Base-by-base conservation (phyloP, 2,329 filamentous ascomycete species). In the Lasiodiplodia sp. region DNA sequence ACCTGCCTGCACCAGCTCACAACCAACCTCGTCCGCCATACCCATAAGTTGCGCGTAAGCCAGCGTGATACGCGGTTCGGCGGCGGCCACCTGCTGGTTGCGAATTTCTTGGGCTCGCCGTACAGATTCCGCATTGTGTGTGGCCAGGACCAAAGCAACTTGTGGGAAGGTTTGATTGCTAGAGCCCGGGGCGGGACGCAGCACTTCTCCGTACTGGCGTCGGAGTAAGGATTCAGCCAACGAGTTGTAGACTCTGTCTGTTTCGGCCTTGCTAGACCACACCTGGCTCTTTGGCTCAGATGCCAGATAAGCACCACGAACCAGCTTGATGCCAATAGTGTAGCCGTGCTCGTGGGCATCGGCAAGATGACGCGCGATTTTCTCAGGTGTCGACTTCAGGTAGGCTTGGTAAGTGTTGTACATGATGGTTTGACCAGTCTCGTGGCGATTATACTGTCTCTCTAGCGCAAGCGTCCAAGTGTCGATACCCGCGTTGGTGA, bases 11-110 rank as follows among this genome's bases (percentile, higher is more conserved):
- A 79, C 67, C 12, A 79, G 65, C 23, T 76, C 82, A 70, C 86
- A 86, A 70, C 91, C 94, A 58, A 97, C 89, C 76, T 97, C 94
- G 74, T 97, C 95, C 0, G 95, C 95, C 95, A 98, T 98, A 37
- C 95, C 94, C 82, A 96, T 92, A 1, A 97, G 87, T 81, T 97
- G 94, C 2, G 91, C 92, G 77, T 92, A 94, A 14, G 76, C 75
- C 0, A 79, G 70, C 75, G 49, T 78, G 55, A 87, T 84, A 23
- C 84, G 75, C 1, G 56, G 34, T 12, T 34, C 49, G 12, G 78
- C 73, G 74, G 73, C 74, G 66, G 82, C 79, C 25, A 85, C 83
- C 1, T 85, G 85, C 79, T 71, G 66, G 78, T 74, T 18, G 86
- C 87, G 25, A 51, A 80, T 81, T 51, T 78, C 72, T 12, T 80